These are phyloP conservation scores for Luffa aegyptiaca DNA, from an alignment of 306 rosid genomes.

Conservation along the genomic window DNA sequence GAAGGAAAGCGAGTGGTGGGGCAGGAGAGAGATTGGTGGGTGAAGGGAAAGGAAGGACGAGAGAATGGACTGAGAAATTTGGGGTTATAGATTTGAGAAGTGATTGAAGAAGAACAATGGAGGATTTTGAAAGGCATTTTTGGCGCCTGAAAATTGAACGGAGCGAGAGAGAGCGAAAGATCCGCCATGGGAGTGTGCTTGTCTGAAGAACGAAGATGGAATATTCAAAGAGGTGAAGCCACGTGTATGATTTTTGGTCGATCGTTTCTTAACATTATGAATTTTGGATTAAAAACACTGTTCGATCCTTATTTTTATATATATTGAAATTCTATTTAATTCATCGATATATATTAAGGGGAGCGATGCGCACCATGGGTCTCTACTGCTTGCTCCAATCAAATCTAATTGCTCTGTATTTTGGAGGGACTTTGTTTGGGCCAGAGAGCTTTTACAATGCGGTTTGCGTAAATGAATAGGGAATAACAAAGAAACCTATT, in stretches of 20 bases:
- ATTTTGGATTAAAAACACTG: neutral
- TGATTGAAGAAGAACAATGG: neutral
- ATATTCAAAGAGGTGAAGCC: neutral
- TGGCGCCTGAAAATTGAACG: neutral
- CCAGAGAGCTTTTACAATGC: too few relatives aligned
- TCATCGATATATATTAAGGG: too few relatives aligned
- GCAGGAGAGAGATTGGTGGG: neutral
- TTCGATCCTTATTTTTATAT: neutral
- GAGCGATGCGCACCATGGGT: too few relatives aligned
- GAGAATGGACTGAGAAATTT: neutral
- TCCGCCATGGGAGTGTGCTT: neutral
- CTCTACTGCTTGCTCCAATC: too few relatives aligned
- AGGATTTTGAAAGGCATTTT: slow-evolving; percentile 1
- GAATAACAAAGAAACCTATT: too few relatives aligned
- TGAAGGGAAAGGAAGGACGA: neutral
- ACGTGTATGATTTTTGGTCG: neutral
- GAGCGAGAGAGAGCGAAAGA: neutral
- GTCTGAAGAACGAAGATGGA: neutral
- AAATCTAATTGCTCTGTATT: too few relatives aligned
- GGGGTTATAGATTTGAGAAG: neutral
- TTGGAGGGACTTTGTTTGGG: too few relatives aligned
- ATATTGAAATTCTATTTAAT: too few relatives aligned
- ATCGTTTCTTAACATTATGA: neutral
- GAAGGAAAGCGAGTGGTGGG: neutral
- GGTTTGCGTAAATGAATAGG: too few relatives aligned